Percentiles rank a stretch among this genome's conserved stretches.
Conservation (phyloP, 2,329 filamentous ascomycete species). For the Pseudocercospora eumusae region DNA sequence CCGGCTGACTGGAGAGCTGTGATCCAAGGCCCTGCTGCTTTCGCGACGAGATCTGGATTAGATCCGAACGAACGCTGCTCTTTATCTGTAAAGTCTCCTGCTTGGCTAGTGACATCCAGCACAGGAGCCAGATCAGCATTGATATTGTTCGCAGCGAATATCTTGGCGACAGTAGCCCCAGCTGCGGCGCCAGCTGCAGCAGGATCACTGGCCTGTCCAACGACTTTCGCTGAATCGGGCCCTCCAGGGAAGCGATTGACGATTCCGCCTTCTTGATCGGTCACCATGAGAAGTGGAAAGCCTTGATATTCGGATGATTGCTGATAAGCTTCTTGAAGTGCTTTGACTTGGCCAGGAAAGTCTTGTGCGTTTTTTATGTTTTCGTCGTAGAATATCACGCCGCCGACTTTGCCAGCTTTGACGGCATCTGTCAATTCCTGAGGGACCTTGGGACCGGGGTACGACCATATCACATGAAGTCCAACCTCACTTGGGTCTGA, state of each 20-base stretch:
- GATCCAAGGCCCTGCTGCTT: constrained; percentile 20
- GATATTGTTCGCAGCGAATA: constrained; percentile 18
- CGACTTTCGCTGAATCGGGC: constrained; percentile 21
- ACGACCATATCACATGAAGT: constrained; percentile 26
- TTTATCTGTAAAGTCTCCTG: constrained; percentile 23
- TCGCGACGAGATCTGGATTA: constrained; percentile 13
- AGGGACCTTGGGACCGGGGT: constrained; percentile 18
- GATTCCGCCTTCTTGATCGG: constrained; percentile 25
- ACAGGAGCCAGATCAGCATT: constrained; percentile 28
- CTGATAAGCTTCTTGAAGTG: constrained; percentile 19
- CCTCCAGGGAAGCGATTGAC: constrained; percentile 26
- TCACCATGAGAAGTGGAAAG: constrained; percentile 23
- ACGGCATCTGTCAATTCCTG: constrained; percentile 16
- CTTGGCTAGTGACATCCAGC: constrained; percentile 20
- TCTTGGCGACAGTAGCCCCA: constrained; percentile 13
- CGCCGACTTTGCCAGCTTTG: constrained; percentile 22
- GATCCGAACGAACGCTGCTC: constrained; percentile 24
- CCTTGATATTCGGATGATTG: constrained; percentile 18
- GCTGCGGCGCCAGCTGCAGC: constrained; percentile 14
- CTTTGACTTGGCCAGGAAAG: constrained; percentile 18
- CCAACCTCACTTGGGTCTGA: constrained; percentile 14
- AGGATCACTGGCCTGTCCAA: constrained; percentile 16
- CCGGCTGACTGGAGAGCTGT: constrained; percentile 17
- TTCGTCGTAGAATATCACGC: constrained; percentile 26
- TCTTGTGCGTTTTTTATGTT: constrained; percentile 19